A percentile compares a stretch with the other conserved stretches of the same genome.
phyloP scores from a whole-genome alignment of 768 basidiomycete species.

The Tricholoma furcatifolium region DNA sequence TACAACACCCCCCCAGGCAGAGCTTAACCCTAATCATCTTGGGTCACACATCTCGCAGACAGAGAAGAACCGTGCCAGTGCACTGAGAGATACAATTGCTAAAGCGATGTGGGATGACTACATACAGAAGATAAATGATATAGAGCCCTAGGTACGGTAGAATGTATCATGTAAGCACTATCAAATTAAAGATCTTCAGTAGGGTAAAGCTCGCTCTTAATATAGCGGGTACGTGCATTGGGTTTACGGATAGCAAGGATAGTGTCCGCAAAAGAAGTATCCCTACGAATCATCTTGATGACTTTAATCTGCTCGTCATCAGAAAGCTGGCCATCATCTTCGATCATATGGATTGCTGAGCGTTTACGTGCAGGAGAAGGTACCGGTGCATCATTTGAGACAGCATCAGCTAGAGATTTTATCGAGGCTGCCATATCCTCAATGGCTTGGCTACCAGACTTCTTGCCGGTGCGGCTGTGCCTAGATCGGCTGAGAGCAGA shows the following conservation, averaged over 20 bases:
- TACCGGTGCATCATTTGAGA: constrained; percentile 5
- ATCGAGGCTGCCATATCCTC: constrained; percentile 18
- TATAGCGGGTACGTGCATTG: too few relatives aligned
- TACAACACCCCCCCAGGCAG: too few relatives aligned
- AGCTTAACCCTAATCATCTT: constrained; percentile 12
- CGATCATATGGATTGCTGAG: constrained; percentile 15
- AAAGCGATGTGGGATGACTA: constrained; percentile 23
- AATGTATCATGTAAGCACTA: too few relatives aligned
- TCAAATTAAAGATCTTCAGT: too few relatives aligned
- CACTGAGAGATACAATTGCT: constrained; percentile 21
- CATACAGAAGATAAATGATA: too few relatives aligned
- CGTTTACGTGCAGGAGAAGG: constrained; percentile 9
- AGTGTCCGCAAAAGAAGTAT: background rate
- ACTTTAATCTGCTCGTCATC: constrained; percentile 15
- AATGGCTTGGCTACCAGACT: constrained; percentile 11
- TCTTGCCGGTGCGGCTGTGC: background rate
- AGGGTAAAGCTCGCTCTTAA: too few relatives aligned
- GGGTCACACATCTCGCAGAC: constrained; percentile 11
- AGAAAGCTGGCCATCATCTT: constrained; percentile 20
- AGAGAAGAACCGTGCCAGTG: constrained; percentile 19
- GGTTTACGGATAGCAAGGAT: too few relatives aligned
- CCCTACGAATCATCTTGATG: constrained; percentile 15
- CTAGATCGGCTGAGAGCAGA: too few relatives aligned
- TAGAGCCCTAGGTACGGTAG: too few relatives aligned
- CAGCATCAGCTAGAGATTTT: constrained; percentile 13